Conservation (phyloP, 257 asterid species). For the Datura wrightii region DNA sequence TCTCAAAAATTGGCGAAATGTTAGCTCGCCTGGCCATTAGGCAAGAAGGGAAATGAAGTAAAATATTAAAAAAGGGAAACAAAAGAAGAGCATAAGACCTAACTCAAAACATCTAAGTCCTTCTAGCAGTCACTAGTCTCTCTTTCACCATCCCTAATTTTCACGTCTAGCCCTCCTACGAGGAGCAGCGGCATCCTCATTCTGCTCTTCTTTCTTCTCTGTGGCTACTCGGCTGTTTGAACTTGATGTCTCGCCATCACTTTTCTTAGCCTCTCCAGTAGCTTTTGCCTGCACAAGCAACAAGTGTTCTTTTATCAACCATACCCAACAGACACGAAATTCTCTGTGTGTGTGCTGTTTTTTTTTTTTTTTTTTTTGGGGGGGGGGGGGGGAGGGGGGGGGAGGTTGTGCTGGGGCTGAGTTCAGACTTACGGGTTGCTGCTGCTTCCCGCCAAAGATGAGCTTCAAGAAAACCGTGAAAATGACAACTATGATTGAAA, state of each 20-base stretch:
- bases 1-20: neutral
- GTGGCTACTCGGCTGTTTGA: conserved; percentile 58
- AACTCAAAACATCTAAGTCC: neutral
- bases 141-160: conserved; percentile 39
- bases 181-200: conserved; percentile 59
- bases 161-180: conserved; percentile 78
- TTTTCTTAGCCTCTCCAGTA: conserved; percentile 50
- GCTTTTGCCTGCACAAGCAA: conserved; percentile 52
- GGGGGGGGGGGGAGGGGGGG: neutral
- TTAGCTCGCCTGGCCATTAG: neutral
- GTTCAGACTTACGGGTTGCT: conserved; percentile 54
- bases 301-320: neutral
- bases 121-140: neutral
- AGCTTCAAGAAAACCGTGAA: conserved; percentile 66
- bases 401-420: neutral
- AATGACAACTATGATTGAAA: conserved; percentile 57
- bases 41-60: neutral
- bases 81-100: neutral
- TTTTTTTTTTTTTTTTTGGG: too few species aligned
- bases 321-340: neutral
- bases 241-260: conserved; percentile 56
- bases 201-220: conserved; percentile 57
- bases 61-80: conserved; percentile 3
- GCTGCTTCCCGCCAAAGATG: conserved; percentile 83
- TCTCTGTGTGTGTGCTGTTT: neutral